Conservation (phyloP, 1,284 basidiomycete species). For the Bondarzewia mesenterica region DNA sequence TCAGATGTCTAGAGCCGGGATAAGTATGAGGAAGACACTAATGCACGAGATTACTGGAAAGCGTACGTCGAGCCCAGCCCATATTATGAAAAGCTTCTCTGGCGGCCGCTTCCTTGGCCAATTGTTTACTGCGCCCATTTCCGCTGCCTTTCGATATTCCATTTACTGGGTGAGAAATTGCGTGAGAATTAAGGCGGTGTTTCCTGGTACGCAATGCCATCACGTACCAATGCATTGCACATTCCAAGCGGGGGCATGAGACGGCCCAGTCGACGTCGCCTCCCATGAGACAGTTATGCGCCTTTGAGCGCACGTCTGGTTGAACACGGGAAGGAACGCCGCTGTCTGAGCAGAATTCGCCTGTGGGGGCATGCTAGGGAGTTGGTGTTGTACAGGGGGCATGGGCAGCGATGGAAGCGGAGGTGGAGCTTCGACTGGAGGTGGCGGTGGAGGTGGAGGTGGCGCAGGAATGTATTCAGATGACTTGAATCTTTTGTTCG, state of each 20-base stretch:
- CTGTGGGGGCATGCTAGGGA: constrained; percentile 51
- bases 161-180: too few relatives aligned
- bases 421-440: constrained; percentile 19
- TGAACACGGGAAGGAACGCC: constrained; percentile 33
- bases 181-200: too few relatives aligned
- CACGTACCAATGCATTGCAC: constrained; percentile 41
- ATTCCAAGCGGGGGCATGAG: constrained; percentile 58
- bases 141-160: constrained; percentile 59
- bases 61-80: constrained; percentile 45
- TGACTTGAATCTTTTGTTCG: neutral
- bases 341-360: too few relatives aligned
- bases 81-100: constrained; percentile 58
- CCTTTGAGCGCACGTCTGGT: constrained; percentile 60
- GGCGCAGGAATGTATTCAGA: constrained; percentile 3
- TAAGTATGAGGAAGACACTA: too few relatives aligned
- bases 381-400: constrained; percentile 33
- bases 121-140: constrained; percentile 53
- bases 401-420: constrained; percentile 24
- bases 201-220: too few relatives aligned
- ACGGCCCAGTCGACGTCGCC: constrained; percentile 48
- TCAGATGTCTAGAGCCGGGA: too few relatives aligned
- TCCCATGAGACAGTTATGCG: constrained; percentile 52
- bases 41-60: too few relatives aligned
- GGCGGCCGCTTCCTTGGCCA: constrained; percentile 69
- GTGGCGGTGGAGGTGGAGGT: constrained; percentile 8